Conservation (phyloP, 352 stramenopile genomes). For the Phytophthora litchii region DNA sequence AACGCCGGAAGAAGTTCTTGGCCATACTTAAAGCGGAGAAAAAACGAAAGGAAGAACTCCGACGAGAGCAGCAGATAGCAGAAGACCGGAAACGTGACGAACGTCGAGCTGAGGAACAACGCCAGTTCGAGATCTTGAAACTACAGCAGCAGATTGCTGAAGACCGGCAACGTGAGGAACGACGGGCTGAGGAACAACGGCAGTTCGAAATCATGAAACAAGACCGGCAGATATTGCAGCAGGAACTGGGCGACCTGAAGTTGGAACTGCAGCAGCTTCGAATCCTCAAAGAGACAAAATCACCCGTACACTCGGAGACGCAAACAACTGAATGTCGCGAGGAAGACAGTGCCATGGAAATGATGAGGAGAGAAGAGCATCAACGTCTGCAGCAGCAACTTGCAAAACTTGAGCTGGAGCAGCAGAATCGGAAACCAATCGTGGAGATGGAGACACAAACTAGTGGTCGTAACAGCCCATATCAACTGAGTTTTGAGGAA, state of each 20-base stretch:
- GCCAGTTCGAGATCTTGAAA: no score
- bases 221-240: slow-evolving; percentile 16
- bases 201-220: slow-evolving; percentile 13
- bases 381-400: slow-evolving; percentile 21
- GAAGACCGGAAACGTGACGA: no score
- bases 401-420: slow-evolving; percentile 16
- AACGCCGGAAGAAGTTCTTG: slow-evolving; percentile 12
- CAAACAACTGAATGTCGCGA: slow-evolving; percentile 17
- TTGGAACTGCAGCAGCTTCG: slow-evolving; percentile 11
- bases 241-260: slow-evolving; percentile 21
- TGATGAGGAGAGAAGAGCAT: slow-evolving; percentile 22
- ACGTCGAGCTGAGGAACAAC: no score
- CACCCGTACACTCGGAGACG: slow-evolving; percentile 6
- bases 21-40: slow-evolving; percentile 16
- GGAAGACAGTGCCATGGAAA: slow-evolving; percentile 14
- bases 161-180: slow-evolving; percentile 9
- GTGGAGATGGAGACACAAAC: slow-evolving; percentile 29
- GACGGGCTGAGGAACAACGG: slow-evolving; percentile 14
- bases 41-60: slow-evolving; percentile 13
- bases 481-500: neutral
- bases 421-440: slow-evolving; percentile 1
- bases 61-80: neutral
- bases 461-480: neutral
- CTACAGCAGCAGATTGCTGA: slow-evolving; percentile 18
- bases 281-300: slow-evolving; percentile 10